Evolutionary conservation across 2,329 filamentous ascomycete genomes (phyloP).

Genomic region (Daldinia eschscholtzii): DNA sequence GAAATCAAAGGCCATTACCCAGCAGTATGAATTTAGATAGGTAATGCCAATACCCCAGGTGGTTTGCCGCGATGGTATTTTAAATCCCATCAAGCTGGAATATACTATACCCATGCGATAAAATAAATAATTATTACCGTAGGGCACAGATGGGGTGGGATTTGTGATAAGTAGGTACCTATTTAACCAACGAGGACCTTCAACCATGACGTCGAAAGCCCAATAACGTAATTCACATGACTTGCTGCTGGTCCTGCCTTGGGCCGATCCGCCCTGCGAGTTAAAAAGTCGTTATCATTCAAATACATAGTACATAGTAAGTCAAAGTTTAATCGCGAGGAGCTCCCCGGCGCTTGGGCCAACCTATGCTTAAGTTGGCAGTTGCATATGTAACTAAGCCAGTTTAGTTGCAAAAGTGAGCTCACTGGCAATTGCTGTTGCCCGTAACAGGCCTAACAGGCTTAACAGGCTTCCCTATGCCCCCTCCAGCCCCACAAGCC

Average conservation of each 20-base stretch:
- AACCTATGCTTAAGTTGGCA: conserved; percentile 6
- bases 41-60: neutral
- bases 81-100: neutral
- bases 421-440: conserved; percentile 30
- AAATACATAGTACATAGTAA: neutral
- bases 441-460: conserved; percentile 21
- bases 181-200: neutral
- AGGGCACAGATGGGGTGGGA: neutral
- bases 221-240: conserved; percentile 4
- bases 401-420: conserved; percentile 32
- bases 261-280: neutral
- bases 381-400: conserved; percentile 20
- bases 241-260: neutral
- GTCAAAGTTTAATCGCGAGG: conserved; percentile 7
- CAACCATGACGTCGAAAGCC: conserved; percentile 3
- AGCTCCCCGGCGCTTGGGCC: conserved; percentile 26
- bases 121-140: neutral
- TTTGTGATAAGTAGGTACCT: neutral
- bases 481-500: conserved; percentile 23
- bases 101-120: neutral
- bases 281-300: neutral
- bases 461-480: neutral
- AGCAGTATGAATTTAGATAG: neutral
- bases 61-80: neutral
- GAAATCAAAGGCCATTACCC: neutral